Percentiles rank a stretch among this genome's conserved stretches.
phyloP scores from a whole-genome alignment of 768 basidiomycete species.

The Russula olivacea region DNA sequence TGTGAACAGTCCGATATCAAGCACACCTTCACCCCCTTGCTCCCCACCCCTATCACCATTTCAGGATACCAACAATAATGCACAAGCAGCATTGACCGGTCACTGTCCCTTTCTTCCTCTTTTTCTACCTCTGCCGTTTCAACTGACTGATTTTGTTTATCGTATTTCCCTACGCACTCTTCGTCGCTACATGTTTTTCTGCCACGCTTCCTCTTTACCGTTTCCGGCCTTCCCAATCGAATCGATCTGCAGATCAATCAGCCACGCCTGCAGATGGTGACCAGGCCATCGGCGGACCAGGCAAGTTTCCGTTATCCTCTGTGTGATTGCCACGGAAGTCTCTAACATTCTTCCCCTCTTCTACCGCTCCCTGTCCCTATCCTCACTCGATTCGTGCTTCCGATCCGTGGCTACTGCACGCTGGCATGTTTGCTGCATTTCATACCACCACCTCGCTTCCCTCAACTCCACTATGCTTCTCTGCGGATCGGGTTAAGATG shows the following conservation, averaged over 20 bases:
- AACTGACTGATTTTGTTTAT: conserved; percentile 19
- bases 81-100: conserved; percentile 13
- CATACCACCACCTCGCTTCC: conserved; percentile 9
- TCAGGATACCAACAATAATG: not conserved
- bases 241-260: conserved; percentile 24
- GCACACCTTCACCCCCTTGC: conserved; percentile 17
- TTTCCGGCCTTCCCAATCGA: conserved; percentile 14
- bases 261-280: conserved; percentile 18
- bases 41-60: conserved; percentile 15
- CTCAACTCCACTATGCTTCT: conserved; percentile 5
- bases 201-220: conserved; percentile 11
- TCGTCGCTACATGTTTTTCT: conserved; percentile 16
- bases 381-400: conserved; percentile 20
- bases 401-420: conserved; percentile 20
- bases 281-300: conserved; percentile 20
- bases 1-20: conserved; percentile 15
- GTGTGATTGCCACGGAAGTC: conserved; percentile 22
- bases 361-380: conserved; percentile 13
- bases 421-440: conserved; percentile 17
- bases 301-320: conserved; percentile 20
- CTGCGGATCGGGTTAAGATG: conserved; percentile 18
- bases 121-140: conserved; percentile 1
- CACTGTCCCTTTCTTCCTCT: conserved; percentile 11
- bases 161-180: conserved; percentile 9
- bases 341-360: conserved; percentile 23